Evolutionary conservation across 345 rosid species (phyloP), one percentile per base, ranked within the genome.

Genomic region (Adansonia digitata): DNA sequence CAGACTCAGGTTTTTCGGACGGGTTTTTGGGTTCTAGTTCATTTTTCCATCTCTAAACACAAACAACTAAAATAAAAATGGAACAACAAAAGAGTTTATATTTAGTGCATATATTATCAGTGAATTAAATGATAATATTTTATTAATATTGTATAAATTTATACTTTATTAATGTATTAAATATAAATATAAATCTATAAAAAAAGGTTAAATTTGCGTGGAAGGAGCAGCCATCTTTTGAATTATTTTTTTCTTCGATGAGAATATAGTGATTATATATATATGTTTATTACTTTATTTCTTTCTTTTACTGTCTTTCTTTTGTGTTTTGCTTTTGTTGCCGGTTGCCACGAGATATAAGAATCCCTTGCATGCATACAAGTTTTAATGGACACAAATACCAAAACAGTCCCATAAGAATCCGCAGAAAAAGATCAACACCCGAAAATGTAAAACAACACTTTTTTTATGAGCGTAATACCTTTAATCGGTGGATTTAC

Each of bases 401-500:
- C 84, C 77, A 79, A 75, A 76, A 80, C 72, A 75, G 82, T 71
- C 31, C 34, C 75, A 61, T 73, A 75, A 82, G 86, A 79, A 81
- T 81, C 86, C 61, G 29, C 48, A 39, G 87, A 81, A 79, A 77
- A 76, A 67, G 84, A 82, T 79, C 15, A 77, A 82, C 82, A 74
- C 82, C 53, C 82, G 7, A 74, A 80, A 83, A 78, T 73, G 84
- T 78, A 77, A 79, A 17, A 55, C 75, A 24, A 29, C 43, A 40
- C 61, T 71, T 63, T 63, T 63, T 73, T 77, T 74, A 15, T 29
- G 43, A 51, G 55, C 68, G 27, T 35, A 69, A 65, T 51, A 45
- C 72, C 78, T 80, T 86, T 81, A 86, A 69, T 83, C 64, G 83
- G 76, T 81, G n/a, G 81, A 42, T 78, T 82, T 85, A 76, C 85